phyloP scores from a whole-genome alignment of 176 grass and related monocot species.

The Lolium multiflorum region DNA sequence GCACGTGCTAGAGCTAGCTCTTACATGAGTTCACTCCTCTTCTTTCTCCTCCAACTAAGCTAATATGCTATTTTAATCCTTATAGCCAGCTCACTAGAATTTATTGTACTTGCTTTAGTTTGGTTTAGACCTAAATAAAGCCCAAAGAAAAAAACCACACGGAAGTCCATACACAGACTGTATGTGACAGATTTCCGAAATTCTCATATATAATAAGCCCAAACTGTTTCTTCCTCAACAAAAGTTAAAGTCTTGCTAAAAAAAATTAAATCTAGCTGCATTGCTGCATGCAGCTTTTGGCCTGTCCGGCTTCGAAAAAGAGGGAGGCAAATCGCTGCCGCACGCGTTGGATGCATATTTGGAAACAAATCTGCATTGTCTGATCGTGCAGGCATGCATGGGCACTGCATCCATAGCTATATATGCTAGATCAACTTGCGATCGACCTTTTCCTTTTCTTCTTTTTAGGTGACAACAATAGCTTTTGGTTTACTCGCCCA shows the following conservation, averaged over 20 bases:
- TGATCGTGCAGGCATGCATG: not conserved
- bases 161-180: too few species aligned
- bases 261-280: not conserved
- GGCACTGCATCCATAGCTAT: not conserved
- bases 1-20: too few species aligned
- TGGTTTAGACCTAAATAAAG: not conserved
- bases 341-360: not conserved
- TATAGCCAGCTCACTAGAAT: too few species aligned
- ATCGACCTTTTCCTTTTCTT: not conserved
- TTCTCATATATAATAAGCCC: too few species aligned
- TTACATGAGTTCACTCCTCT: too few species aligned
- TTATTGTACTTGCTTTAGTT: too few species aligned
- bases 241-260: not conserved
- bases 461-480: not conserved
- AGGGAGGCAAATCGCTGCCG: not conserved
- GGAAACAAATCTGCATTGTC: not conserved
- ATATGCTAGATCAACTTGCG: not conserved
- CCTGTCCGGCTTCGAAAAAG: not conserved
- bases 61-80: too few species aligned
- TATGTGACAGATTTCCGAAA: too few species aligned
- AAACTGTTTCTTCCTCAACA: too few species aligned
- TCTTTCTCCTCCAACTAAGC: too few species aligned
- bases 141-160: too few species aligned
- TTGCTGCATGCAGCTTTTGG: not conserved
- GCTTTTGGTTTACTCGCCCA: too few species aligned